Percentiles rank a stretch among this genome's conserved stretches.
Evolutionary conservation across 176 grass and related monocot species (phyloP).

Genomic region (Triticum urartu): DNA sequence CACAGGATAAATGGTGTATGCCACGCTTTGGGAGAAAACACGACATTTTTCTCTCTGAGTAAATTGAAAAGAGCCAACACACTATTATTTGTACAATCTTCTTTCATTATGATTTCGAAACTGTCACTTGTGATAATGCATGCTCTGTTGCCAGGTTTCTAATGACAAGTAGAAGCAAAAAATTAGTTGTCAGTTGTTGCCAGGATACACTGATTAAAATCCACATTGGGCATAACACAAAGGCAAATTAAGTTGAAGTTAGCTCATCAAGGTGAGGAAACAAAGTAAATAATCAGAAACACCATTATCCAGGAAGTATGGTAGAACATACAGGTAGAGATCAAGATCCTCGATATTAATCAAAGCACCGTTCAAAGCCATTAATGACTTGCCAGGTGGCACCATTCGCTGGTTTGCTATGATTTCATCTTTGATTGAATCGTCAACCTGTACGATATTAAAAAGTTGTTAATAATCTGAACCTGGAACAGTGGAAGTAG

Average conservation of each 20-base stretch:
- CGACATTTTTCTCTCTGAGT: neutral
- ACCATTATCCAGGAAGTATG: conserved; percentile 27
- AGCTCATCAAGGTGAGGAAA: conserved; percentile 17
- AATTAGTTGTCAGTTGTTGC: neutral
- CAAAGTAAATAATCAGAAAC: conserved; percentile 31
- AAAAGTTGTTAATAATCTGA: conserved; percentile 22
- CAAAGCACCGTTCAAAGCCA: conserved; percentile 98
- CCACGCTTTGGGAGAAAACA: neutral
- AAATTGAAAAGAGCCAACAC: conserved; percentile 23
- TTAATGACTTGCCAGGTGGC: conserved; percentile 94
- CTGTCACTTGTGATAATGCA: conserved; percentile 1
- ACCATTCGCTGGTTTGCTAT: conserved; percentile 95
- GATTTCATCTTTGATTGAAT: conserved; percentile 90
- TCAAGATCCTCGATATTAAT: conserved; percentile 99
- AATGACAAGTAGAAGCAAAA: neutral
- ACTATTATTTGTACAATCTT: conserved; percentile 6
- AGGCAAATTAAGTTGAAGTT: conserved; percentile 16
- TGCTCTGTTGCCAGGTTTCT: conserved; percentile 5
- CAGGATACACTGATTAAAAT: conserved; percentile 16
- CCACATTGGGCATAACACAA: neutral
- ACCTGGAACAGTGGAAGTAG: neutral
- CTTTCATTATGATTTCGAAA: conserved; percentile 2
- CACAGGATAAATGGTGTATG: neutral
- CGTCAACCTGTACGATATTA: conserved; percentile 60
- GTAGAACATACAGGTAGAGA: conserved; percentile 80